Evolutionary conservation across 441 rosid species (phyloP).

Genomic region (Syzygium malaccense): DNA sequence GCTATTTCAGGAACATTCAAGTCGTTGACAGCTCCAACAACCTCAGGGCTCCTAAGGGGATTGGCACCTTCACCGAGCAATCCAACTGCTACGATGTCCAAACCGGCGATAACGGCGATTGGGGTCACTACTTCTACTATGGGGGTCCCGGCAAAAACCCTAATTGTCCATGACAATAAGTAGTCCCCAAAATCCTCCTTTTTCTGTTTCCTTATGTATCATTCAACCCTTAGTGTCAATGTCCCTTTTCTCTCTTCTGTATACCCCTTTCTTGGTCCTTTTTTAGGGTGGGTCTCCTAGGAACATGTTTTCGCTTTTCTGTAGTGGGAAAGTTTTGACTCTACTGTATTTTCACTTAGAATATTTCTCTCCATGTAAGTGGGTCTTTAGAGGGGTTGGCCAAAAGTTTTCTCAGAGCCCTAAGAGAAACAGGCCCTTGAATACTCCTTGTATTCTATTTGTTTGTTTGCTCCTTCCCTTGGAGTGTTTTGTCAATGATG

Average conservation of each 20-base stretch:
- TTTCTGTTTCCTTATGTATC: slow-evolving; percentile 38
- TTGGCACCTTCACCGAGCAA: slow-evolving; percentile 48
- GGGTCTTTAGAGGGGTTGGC: slow-evolving; percentile 21
- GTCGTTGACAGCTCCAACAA: slow-evolving; percentile 51
- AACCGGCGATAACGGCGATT: slow-evolving; percentile 35
- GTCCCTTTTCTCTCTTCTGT: slow-evolving; percentile 13
- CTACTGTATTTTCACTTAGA: slow-evolving; percentile 4
- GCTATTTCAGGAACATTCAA: slow-evolving; percentile 63
- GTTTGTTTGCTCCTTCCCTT: slow-evolving; percentile 24
- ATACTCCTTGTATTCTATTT: slow-evolving; percentile 25
- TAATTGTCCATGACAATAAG: slow-evolving; percentile 38
- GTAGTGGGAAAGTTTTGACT: slow-evolving; percentile 66
- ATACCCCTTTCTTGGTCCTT: slow-evolving; percentile 14
- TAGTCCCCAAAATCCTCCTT: background rate
- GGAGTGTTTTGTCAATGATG: slow-evolving; percentile 32
- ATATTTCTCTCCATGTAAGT: slow-evolving; percentile 42
- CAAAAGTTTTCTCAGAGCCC: slow-evolving; percentile 35
- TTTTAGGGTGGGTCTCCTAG: slow-evolving; percentile 35
- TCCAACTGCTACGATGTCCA: slow-evolving; percentile 56
- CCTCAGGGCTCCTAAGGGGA: slow-evolving; percentile 46
- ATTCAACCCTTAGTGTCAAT: slow-evolving; percentile 34
- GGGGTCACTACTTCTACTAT: slow-evolving; percentile 60
- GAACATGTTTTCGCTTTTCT: background rate
- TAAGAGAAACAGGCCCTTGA: slow-evolving; percentile 33
- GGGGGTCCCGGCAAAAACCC: slow-evolving; percentile 80